phyloP scores from a whole-genome alignment of 371 early-diverging fungal species.

The Vairimorpha ceranae region DNA sequence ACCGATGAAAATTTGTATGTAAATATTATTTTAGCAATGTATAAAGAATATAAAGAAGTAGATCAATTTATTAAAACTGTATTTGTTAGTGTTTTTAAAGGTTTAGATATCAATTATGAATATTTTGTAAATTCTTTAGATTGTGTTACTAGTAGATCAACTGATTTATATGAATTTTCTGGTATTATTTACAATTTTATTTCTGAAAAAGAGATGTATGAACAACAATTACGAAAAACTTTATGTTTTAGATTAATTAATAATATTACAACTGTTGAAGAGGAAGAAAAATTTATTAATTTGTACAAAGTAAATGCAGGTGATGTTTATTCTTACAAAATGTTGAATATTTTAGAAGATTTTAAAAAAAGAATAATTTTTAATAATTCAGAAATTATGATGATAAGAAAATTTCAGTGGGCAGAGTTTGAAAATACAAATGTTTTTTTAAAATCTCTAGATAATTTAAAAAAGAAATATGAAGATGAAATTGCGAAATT shows the following conservation, averaged over 20 bases:
- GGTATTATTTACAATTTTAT: constrained; percentile 3
- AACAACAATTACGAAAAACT: not conserved
- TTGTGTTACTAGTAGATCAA: not conserved
- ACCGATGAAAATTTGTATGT: not conserved
- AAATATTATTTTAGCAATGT: not conserved
- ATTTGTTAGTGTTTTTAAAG: not conserved
- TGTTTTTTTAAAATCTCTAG: not conserved
- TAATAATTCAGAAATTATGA: constrained; percentile 6
- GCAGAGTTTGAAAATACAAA: constrained; percentile 6
- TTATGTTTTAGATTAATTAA: constrained; percentile 6
- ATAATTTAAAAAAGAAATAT: constrained; percentile 8
- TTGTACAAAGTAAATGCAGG: not conserved
- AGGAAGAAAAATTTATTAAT: not conserved
- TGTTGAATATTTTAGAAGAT: not conserved
- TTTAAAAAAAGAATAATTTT: constrained; percentile 6
- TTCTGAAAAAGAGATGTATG: not conserved
- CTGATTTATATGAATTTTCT: not conserved
- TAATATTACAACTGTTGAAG: not conserved
- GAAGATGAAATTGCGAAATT: not conserved
- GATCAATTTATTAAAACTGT: not conserved
- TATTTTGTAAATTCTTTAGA: not conserved
- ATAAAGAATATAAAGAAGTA: not conserved
- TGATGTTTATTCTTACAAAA: not conserved
- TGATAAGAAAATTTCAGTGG: constrained; percentile 12
- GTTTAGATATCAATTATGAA: not conserved